Evolutionary conservation across 805 yeast genomes (phyloP).

Genomic region (Wickerhamomyces ciferrii): DNA sequence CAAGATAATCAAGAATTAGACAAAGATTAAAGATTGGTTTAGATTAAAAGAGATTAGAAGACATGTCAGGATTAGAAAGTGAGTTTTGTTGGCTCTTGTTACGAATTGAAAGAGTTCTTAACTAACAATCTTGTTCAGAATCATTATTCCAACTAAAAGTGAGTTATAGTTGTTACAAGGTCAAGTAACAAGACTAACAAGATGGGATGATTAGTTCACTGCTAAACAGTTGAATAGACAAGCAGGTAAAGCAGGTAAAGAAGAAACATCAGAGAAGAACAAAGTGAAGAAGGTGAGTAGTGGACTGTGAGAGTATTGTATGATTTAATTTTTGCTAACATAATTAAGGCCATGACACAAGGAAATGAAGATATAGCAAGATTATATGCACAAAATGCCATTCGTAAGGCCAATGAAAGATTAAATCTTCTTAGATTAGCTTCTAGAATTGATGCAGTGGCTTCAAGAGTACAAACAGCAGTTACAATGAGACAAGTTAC

Average conservation of each 20-base stretch:
- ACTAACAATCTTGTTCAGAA: conserved; percentile 27
- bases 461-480: conserved; percentile 94
- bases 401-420: conserved; percentile 84
- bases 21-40: too few species aligned
- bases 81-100: conserved; percentile 6
- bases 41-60: too few species aligned
- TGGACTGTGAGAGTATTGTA: conserved; percentile 3
- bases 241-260: conserved; percentile 86
- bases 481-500: conserved; percentile 96
- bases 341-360: conserved; percentile 56
- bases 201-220: conserved; percentile 54
- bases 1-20: too few species aligned
- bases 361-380: conserved; percentile 91
- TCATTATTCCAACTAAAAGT: conserved; percentile 61
- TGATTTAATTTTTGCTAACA: neutral
- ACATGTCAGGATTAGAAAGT: conserved; percentile 34
- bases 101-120: neutral
- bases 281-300: conserved; percentile 68
- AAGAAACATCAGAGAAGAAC: conserved; percentile 80
- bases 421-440: conserved; percentile 76
- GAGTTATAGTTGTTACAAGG: conserved; percentile 7
- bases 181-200: neutral
- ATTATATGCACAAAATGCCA: conserved; percentile 93
- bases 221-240: conserved; percentile 90
- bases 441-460: conserved; percentile 92